Percentiles rank a stretch among this genome's conserved stretches.
Evolutionary conservation across 805 yeast species (phyloP).

Genomic region (Pichia thaimueangensis): DNA sequence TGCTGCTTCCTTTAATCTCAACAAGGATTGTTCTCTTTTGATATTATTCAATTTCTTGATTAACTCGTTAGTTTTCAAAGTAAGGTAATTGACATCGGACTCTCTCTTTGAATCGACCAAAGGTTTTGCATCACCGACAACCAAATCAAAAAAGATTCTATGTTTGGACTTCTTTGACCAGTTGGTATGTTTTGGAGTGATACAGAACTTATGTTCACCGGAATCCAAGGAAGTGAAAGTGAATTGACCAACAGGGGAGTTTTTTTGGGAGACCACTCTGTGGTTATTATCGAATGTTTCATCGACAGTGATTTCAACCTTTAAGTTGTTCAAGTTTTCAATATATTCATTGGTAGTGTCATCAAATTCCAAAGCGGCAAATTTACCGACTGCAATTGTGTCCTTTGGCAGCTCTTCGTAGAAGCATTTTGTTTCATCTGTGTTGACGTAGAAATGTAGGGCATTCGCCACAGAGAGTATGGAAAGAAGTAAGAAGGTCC

Average conservation of each 20-base stretch:
- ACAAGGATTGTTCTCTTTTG: conserved; percentile 57
- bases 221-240: conserved; percentile 67
- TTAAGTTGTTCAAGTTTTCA: conserved; percentile 45
- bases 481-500: neutral
- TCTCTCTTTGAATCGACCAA: conserved; percentile 64
- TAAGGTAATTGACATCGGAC: conserved; percentile 47
- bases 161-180: conserved; percentile 47
- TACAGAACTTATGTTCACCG: conserved; percentile 75
- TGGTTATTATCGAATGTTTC: conserved; percentile 75
- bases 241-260: conserved; percentile 59
- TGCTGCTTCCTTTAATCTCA: conserved; percentile 67
- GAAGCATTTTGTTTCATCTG: conserved; percentile 77
- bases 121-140: conserved; percentile 56
- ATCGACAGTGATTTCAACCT: conserved; percentile 63
- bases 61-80: conserved; percentile 50
- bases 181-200: conserved; percentile 44
- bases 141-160: conserved; percentile 65
- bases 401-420: conserved; percentile 71
- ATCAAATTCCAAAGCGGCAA: conserved; percentile 61
- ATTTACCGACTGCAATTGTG: conserved; percentile 74
- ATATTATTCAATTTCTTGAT: conserved; percentile 53
- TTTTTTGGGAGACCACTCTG: conserved; percentile 65
- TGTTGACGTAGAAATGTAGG: conserved; percentile 72
- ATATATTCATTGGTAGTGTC: conserved; percentile 41
- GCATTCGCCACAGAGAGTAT: conserved; percentile 31